A percentile compares a stretch with the other conserved stretches of the same genome.
Conservation (phyloP, 768 basidiomycete species). For the Leucosporidium scottii region DNA sequence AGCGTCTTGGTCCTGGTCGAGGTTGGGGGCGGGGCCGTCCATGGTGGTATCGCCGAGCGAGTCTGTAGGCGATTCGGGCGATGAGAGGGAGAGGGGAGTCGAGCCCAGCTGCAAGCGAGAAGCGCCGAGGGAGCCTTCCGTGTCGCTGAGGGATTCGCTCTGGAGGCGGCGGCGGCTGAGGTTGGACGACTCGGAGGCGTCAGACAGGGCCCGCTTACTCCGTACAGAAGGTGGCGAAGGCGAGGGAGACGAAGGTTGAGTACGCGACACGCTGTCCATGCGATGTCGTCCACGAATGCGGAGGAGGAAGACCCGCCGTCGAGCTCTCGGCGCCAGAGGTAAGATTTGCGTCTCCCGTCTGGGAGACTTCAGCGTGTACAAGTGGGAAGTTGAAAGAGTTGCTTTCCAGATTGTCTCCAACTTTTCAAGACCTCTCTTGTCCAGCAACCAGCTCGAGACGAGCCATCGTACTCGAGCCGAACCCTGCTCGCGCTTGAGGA, state of each 20-base stretch:
- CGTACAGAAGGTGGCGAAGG: not conserved
- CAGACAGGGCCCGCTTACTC: constrained; percentile 14
- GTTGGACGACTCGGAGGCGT: constrained; percentile 14
- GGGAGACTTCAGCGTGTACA: no score
- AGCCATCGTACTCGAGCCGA: no score
- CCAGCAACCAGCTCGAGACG: no score
- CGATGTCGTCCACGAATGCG: no score
- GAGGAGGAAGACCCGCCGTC: no score
- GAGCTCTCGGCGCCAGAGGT: no score
- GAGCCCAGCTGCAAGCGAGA: constrained; percentile 38
- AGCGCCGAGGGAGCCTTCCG: constrained; percentile 56
- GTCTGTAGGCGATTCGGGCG: constrained; percentile 47
- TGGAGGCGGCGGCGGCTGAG: not conserved
- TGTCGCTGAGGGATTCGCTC: constrained; percentile 5
- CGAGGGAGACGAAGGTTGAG: not conserved
- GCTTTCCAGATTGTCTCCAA: no score
- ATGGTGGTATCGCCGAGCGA: constrained; percentile 45
- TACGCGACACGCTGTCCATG: no score
- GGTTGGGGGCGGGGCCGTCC: constrained; percentile 39
- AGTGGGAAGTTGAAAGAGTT: no score
- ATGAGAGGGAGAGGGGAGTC: constrained; percentile 38
- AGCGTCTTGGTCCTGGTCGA: not conserved
- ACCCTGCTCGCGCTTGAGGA: no score
- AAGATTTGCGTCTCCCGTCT: no score
- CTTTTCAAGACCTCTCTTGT: no score